Conservation (phyloP, 345 rosid genomes). For the Bruguiera sexangula region DNA sequence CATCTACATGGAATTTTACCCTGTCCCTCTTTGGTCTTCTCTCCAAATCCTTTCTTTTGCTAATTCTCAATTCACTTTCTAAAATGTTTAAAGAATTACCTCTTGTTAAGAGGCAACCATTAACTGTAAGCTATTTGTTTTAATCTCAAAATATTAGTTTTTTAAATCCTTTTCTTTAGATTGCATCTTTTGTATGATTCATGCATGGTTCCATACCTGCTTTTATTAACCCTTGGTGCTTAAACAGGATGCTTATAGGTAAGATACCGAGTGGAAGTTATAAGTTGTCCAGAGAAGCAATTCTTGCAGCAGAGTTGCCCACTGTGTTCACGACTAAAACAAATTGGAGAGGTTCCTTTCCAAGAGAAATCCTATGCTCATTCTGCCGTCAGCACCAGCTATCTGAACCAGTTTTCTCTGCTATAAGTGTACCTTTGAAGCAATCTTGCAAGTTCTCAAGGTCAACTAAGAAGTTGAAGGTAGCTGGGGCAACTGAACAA, state of each 20-base stretch:
- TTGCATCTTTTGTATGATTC: conserved; percentile 7
- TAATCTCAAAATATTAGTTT: not conserved
- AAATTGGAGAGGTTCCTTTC: conserved; percentile 83
- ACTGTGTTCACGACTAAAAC: conserved; percentile 55
- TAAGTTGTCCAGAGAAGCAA: conserved; percentile 72
- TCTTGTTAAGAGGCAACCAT: not conserved
- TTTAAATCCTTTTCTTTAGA: not conserved
- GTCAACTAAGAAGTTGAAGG: conserved; percentile 52
- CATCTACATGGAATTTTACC: not conserved
- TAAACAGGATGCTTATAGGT: conserved; percentile 55
- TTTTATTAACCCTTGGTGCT: not conserved
- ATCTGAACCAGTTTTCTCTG: conserved; percentile 65
- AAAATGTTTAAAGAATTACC: too few species aligned
- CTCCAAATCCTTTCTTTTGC: conserved; percentile 4
- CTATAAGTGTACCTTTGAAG: conserved; percentile 34
- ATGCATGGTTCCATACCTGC: not conserved
- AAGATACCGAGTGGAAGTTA: conserved; percentile 79
- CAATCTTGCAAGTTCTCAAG: conserved; percentile 42
- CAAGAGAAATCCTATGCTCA: conserved; percentile 65
- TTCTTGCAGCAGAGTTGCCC: conserved; percentile 71
- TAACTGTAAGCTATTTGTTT: too few species aligned
- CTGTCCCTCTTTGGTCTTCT: not conserved
- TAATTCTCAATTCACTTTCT: not conserved
- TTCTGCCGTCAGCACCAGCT: conserved; percentile 85
- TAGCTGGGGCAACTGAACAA: conserved; percentile 29